Evolutionary conservation across 129 eudicot genomes (phyloP).

Genomic region (Sambucus nigra): DNA sequence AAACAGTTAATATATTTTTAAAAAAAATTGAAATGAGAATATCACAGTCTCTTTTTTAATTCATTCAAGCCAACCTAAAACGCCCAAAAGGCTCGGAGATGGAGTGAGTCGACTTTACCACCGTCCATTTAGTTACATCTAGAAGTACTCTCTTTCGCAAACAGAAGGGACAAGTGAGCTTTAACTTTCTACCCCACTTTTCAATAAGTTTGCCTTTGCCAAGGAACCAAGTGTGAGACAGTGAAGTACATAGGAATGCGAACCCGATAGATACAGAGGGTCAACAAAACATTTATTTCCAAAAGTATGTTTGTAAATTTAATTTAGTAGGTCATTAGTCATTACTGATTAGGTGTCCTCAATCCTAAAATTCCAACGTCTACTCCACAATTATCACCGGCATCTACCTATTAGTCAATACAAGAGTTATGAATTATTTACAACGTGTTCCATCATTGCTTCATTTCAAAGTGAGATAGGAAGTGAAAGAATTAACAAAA

Average conservation of each 20-base stretch:
- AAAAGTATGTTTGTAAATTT: neutral
- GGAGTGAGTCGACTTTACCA: too few relatives aligned
- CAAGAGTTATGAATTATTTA: neutral
- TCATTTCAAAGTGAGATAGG: too few relatives aligned
- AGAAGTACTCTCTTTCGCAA: too few relatives aligned
- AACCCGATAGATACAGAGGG: neutral
- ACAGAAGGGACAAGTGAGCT: neutral
- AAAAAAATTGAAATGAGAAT: too few relatives aligned
- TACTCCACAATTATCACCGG: neutral
- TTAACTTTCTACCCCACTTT: neutral
- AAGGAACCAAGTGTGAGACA: neutral
- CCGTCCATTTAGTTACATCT: too few relatives aligned
- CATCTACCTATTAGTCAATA: neutral
- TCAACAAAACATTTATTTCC: neutral
- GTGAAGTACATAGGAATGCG: slow-evolving; percentile 1
- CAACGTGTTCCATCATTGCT: slow-evolving; percentile 8
- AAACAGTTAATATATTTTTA: too few relatives aligned
- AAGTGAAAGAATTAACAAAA: too few relatives aligned
- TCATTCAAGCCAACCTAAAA: too few relatives aligned
- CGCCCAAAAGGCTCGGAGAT: too few relatives aligned
- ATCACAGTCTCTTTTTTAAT: too few relatives aligned
- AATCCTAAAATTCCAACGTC: neutral
- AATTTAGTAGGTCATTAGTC: too few relatives aligned
- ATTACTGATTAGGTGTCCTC: neutral
- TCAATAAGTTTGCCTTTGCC: neutral